Percentiles rank a stretch among this genome's conserved stretches.
Evolutionary conservation across 257 asterid genomes (phyloP).

Genomic region (Solanum bulbocastanum): DNA sequence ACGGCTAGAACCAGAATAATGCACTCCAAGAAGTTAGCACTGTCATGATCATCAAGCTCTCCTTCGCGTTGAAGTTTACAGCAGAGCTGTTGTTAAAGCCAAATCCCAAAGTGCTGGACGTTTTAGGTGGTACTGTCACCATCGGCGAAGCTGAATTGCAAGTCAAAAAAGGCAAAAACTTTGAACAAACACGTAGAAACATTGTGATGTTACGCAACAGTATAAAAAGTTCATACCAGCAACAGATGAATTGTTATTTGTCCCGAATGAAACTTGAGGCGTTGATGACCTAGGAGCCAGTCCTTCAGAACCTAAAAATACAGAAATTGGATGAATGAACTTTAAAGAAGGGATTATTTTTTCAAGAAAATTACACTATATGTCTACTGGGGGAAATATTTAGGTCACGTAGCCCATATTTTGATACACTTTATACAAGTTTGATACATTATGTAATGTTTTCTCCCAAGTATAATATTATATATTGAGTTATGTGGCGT

Average conservation of each 20-base stretch:
- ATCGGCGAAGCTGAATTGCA: conserved; percentile 47
- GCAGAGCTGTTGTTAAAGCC: conserved; percentile 25
- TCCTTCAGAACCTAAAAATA: conserved; percentile 10
- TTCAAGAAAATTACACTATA: too few species aligned
- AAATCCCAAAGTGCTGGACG: conserved; percentile 22
- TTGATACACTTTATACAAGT: not conserved
- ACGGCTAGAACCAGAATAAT: not conserved
- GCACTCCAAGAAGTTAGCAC: conserved; percentile 3
- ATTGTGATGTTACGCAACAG: not conserved
- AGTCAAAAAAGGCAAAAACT: not conserved
- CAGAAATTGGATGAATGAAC: not conserved
- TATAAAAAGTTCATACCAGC: conserved; percentile 20
- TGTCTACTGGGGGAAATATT: not conserved
- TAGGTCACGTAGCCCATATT: not conserved
- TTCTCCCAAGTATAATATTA: not conserved
- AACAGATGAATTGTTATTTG: conserved; percentile 32
- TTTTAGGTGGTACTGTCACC: conserved; percentile 23
- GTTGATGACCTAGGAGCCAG: conserved; percentile 33
- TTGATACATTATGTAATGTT: not conserved
- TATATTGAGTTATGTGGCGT: not conserved
- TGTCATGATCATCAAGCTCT: conserved; percentile 12
- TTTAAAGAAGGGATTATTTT: not conserved
- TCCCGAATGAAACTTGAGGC: conserved; percentile 36
- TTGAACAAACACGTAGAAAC: not conserved
- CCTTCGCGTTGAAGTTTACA: conserved; percentile 15